phyloP scores from a whole-genome alignment of 768 basidiomycete genomes.

The Termitomyces sp. region DNA sequence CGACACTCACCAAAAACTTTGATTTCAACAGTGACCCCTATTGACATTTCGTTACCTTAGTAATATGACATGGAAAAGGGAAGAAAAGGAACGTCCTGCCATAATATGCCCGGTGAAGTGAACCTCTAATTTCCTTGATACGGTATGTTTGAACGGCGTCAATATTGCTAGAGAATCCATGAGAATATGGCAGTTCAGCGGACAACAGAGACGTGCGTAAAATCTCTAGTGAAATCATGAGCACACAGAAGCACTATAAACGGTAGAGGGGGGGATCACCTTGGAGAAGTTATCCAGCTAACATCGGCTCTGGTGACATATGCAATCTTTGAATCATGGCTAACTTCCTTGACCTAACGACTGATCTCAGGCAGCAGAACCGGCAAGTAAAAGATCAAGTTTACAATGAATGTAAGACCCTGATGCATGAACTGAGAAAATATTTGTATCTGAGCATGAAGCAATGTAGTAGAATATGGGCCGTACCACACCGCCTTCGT shows the following conservation, averaged over 20 bases:
- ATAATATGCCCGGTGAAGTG: conserved; percentile 59
- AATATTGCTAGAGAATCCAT: conserved; percentile 50
- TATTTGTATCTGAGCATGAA: neutral
- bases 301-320: conserved; percentile 72
- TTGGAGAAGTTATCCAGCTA: conserved; percentile 77
- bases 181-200: neutral
- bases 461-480: conserved; percentile 10
- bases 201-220: conserved; percentile 49
- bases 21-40: conserved; percentile 62
- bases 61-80: neutral
- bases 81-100: conserved; percentile 50
- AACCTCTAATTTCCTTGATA: conserved; percentile 60
- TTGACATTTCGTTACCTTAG: neutral
- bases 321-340: conserved; percentile 73
- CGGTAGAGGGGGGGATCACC: conserved; percentile 30
- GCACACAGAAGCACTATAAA: neutral
- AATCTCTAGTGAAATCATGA: conserved; percentile 47
- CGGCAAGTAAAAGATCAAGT: conserved; percentile 14
- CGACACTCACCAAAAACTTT: conserved; percentile 66
- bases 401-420: conserved; percentile 75
- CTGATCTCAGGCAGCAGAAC: neutral
- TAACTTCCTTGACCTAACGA: conserved; percentile 68
- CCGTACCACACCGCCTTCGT: conserved; percentile 83
- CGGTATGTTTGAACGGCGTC: conserved; percentile 76
- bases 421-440: conserved; percentile 77